Base-by-base conservation (phyloP, 139 green algal species). In the Zygnema cylindricum region DNA sequence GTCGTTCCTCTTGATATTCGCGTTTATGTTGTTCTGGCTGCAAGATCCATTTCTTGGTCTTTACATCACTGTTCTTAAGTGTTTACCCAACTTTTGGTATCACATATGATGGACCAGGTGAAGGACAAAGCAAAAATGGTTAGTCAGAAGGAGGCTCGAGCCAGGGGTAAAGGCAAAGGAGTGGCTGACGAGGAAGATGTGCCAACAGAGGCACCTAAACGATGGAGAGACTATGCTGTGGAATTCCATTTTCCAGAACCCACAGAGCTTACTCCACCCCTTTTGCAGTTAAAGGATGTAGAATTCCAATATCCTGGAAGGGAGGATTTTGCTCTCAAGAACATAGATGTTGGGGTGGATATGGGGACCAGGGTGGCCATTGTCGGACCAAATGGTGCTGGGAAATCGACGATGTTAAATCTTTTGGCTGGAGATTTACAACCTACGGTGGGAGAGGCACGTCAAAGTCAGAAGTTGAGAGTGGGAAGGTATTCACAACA, bases 301-400 rank as follows among this genome's bases (percentile, higher is more conserved):
- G 90, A 94, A 93, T 99, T 99, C 94, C 95, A 96, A 91, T 99
- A 99, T 93, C 98, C 98, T 0, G 55, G 55, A 42, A 69, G 91
- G 1, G 49, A 91, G 55, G 93, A 95, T 43, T 95, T 95, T 81
- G 94, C 94, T 0, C 93, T 99, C 43, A 91, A 95, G 77, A 94
- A 96, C 88, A 92, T 99, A 41, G 98, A 99, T 94, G 93, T 99
- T 30, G 98, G 98, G 54, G 95, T 99, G 63, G 98, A 99, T 94
- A 99, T 99, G 98, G 98, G 98, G 39, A 96, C 93, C 7, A 91
- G 96, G 36, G 91, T 99, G 7, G 96, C 94, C 25, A 99, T 99
- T 76, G 97, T 98, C n/a, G 97, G 96, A 7, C 97, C 97, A 55
- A 99, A 99, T 89, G 97, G 97, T 32, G 96, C 95, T 21, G 95